Conservation (phyloP, 2,329 filamentous ascomycete species). For the Amphichorda felina region DNA sequence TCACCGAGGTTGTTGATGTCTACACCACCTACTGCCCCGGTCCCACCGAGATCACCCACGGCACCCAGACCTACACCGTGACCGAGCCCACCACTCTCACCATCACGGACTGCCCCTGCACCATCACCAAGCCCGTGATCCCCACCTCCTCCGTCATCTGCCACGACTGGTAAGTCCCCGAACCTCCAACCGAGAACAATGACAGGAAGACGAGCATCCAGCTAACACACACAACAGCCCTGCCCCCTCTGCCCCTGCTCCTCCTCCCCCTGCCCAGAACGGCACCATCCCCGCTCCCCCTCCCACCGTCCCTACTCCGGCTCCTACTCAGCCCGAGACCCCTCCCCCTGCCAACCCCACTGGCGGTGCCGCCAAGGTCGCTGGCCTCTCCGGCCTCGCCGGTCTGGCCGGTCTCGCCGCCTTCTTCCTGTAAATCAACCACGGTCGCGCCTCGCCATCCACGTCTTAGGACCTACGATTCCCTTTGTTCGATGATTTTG, state of each 20-base stretch:
- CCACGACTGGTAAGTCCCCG: slow-evolving; percentile 35
- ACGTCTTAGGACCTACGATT: slow-evolving; percentile 24
- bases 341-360: slow-evolving; percentile 30
- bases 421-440: slow-evolving; percentile 42
- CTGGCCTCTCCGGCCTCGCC: slow-evolving; percentile 44
- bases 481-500: slow-evolving; percentile 27
- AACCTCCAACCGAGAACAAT: slow-evolving; percentile 1
- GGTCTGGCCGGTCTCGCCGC: slow-evolving; percentile 48
- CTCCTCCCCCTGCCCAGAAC: slow-evolving; percentile 15
- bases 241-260: too few species aligned
- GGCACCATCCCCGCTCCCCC: slow-evolving; percentile 12
- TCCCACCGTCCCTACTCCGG: slow-evolving; percentile 17
- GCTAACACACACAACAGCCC: slow-evolving; percentile 12
- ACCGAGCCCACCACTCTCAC: slow-evolving; percentile 57
- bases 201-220: neutral
- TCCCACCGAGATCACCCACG: slow-evolving; percentile 52
- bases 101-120: slow-evolving; percentile 64
- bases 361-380: slow-evolving; percentile 43
- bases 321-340: neutral
- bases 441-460: slow-evolving; percentile 18
- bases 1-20: slow-evolving; percentile 53
- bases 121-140: slow-evolving; percentile 45
- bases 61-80: slow-evolving; percentile 56
- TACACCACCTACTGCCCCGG: slow-evolving; percentile 64
- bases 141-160: slow-evolving; percentile 39